Evolutionary conservation across 345 rosid species (phyloP).

Genomic region (Corchorus olitorius): DNA sequence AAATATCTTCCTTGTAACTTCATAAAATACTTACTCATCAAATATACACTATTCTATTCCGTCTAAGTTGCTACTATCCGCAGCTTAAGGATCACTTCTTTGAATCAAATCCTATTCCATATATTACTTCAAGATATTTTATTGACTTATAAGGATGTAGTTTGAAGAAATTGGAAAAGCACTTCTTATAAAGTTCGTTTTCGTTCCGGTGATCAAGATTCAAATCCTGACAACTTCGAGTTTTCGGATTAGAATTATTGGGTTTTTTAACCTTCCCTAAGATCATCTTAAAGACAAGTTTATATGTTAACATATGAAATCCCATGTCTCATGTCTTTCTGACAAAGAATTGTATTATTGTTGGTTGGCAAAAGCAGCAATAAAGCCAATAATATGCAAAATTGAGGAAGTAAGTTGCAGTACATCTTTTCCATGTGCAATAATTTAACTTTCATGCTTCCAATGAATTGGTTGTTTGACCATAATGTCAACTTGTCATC

Average conservation of each 20-base stretch:
- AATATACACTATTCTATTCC: too few species aligned
- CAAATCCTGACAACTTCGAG: background rate
- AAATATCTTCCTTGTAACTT: background rate
- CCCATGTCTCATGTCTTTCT: too few species aligned
- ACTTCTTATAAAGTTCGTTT: background rate
- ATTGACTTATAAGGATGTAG: background rate
- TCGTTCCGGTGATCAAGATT: background rate
- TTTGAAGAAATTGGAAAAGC: background rate
- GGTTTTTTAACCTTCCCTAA: too few species aligned
- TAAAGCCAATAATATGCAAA: too few species aligned
- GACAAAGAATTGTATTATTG: background rate
- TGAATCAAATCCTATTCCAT: background rate
- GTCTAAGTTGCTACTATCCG: too few species aligned
- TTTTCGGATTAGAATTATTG: too few species aligned
- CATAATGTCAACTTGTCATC: background rate
- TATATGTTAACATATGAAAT: too few species aligned
- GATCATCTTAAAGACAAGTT: too few species aligned
- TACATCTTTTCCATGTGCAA: constrained; percentile 18
- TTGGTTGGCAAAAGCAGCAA: background rate
- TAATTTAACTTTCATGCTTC: constrained; percentile 5
- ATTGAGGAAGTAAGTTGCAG: background rate
- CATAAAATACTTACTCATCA: too few species aligned
- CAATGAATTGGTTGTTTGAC: background rate
- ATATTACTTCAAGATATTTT: background rate
- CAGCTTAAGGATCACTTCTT: background rate